Evolutionary conservation across 306 rosid species (phyloP).

Genomic region (Cicer arietinum): DNA sequence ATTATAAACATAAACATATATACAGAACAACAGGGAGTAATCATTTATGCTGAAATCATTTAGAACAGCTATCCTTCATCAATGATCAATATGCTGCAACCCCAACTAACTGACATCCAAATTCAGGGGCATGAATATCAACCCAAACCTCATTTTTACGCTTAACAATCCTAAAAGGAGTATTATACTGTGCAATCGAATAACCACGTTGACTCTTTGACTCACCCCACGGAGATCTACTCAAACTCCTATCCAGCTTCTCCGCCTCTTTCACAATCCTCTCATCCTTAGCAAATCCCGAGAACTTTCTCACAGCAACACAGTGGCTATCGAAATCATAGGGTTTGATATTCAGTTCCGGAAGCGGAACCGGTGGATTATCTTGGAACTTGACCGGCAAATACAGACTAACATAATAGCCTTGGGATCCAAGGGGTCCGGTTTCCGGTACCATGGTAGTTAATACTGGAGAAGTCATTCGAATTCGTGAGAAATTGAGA

Average conservation of each 20-base stretch:
- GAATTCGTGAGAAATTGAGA: conserved; percentile 75
- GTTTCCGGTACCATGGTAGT: conserved; percentile 71
- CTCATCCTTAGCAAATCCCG: conserved; percentile 69
- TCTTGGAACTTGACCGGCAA: conserved; percentile 73
- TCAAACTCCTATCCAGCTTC: conserved; percentile 69
- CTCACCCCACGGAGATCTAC: conserved; percentile 68
- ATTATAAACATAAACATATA: neutral
- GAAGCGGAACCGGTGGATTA: conserved; percentile 73
- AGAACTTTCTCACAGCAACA: conserved; percentile 72
- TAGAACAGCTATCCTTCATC: neutral
- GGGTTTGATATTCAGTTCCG: conserved; percentile 63
- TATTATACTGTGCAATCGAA: conserved; percentile 75
- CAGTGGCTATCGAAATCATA: conserved; percentile 54
- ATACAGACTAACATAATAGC: conserved; percentile 64
- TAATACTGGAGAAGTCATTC: conserved; percentile 72
- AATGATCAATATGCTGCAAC: conserved; percentile 52
- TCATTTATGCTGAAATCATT: neutral
- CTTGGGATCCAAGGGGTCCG: conserved; percentile 72
- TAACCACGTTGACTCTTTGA: conserved; percentile 55
- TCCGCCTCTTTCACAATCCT: conserved; percentile 72
- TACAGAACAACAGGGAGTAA: neutral
- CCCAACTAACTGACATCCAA: conserved; percentile 46
- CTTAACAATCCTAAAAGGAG: conserved; percentile 58
- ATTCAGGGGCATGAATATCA: conserved; percentile 55
- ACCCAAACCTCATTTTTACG: conserved; percentile 86